Base-by-base conservation (phyloP, 2,329 filamentous ascomycete species). In the Alternaria sp. region DNA sequence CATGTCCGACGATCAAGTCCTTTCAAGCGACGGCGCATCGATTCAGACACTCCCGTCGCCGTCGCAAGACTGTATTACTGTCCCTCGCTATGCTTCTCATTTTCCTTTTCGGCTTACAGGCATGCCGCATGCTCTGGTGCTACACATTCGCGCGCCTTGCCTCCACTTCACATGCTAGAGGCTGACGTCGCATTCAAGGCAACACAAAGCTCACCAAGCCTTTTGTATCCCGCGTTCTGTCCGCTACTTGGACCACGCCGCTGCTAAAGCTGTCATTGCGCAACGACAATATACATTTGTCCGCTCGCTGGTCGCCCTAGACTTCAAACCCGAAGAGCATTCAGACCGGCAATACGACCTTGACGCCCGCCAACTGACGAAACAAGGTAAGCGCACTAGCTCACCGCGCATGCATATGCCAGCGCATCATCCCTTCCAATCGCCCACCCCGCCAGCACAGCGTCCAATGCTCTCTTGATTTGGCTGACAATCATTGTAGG, bases 341-440 rank as follows among this genome's bases (percentile, higher is more conserved):
- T 23, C 40, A 28, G 54, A 69, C 67, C 65, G 51, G 61, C 65
- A 54, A 54, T 59, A 65, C 36, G 36, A 40, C 36, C 36, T 40
- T 40, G 36, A 40, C 36, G 36, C 36, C 36, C 36, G 36, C 36
- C 36, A 40, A 40, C 36, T 40, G 36, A 40, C 36, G 36, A 40
- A 40, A 40, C 74, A 70, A 74, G 77, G 77, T 79, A 79, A 79
- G 77, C 76, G 69, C 36, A 40, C 36, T 40, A 40, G 36, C 67
- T 67, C 66, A 62, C 68, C 79, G 80, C 80, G 79, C 79, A 80
- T 77, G 74, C 72, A 77, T 74, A 75, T 78, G 78, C 77, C 79
- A 81, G 65, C 80, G 74, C 79, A 81, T 81, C 79, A 77, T 74
- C 75, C 45, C 45, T 49, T 78, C 78, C 78, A 79, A 81, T 80